Evolutionary conservation across 345 rosid genomes (phyloP), one percentile per base, ranked within the genome.

Genomic region (Brassica nigra): DNA sequence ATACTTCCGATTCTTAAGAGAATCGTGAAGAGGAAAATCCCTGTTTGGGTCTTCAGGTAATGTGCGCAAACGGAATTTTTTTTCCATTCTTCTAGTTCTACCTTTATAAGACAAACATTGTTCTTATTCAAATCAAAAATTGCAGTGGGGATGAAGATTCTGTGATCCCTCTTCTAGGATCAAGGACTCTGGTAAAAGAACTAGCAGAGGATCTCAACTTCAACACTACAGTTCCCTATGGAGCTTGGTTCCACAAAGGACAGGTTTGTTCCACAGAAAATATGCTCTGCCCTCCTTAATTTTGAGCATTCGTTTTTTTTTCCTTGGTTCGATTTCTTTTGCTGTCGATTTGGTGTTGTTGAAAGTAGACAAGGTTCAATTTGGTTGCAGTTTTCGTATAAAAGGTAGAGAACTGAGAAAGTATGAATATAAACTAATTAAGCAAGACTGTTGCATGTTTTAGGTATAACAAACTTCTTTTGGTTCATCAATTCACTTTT

Each of bases 111-210:
- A 27, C 20, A 23, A 23, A 31, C 42, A 62, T 30, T 62, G 2
- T 62, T 62, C 18, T 12, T 62, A 29, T 62, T 63, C 67, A 31
- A 30, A 63, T 31, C 11, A 1, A 16, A 63, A 30, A 66, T 69
- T 84, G 76, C 75, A 94, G 95, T 54, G 97, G 97, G 11, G 97
- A 92, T 78, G 92, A 91, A 88, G 98, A 94, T 84, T 87, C 93
- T 6, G 93, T 94, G 12, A 91, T 91, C 33, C 97, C 97, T 2
- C 77, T 94, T 58, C 87, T 91, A 18, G 92, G 98, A 16, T 90
- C 98, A 6, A 85, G 98, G 68, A 89, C 98, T 2, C 88, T 91
- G 1, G 83, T 92, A 47, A 86, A 89, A 1, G 97, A 92, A 74
- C 88, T 94, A 42, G 98, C 97, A 33, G 83, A 85, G 14, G 87